Base-by-base conservation (phyloP, 805 yeast genomes). In the Pichia cephalocereana region DNA sequence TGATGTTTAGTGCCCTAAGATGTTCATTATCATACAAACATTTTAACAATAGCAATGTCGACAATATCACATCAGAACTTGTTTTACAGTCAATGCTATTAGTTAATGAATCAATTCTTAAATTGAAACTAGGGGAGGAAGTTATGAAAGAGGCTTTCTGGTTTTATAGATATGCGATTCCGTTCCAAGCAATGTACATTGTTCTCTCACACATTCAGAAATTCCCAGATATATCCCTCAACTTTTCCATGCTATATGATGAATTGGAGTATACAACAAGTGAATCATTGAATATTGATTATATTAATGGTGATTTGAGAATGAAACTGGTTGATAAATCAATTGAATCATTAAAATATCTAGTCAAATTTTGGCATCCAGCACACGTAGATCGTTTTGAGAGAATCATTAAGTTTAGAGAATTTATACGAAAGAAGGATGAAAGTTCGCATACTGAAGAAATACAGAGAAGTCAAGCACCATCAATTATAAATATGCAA, bases 121-220 rank as follows among this genome's bases (percentile, higher is more conserved):
- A 56, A 40, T 52, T 57, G 6, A 38, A 41, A 8, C 43, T 57
- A 6, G 60, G 57, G 5, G 9, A 48, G n/a, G n/a, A 40, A 32
- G 46, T 48, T 32, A n/a, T 41, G n/a, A 26, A 40, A 9, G 38
- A 46, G 12, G 41, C 52, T 2, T 31, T 58, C 32, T 58, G 61
- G 61, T 51, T 52, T 41, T 51, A 54, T 27, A 44, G 61, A 18
- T 56, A 48, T 40, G 48, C 59, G 15, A 54, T 57, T 18, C 61
- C 61, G 8, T 57, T 58, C 40, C 60, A 58, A 26, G 59, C 61
- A 8, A 49, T 58, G 54, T 55, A 47, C 15, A 51, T 58, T n/a
- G 52, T 57, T 1, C 41, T 58, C 12, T 49, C 53, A 14, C 61
- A 58, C 43, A 28, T 57, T 6, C 50, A 49, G 18, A 48, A 46